Evolutionary conservation across 1,139 yeast genomes (phyloP).

Genomic region (Blastobotrys aristatus): DNA sequence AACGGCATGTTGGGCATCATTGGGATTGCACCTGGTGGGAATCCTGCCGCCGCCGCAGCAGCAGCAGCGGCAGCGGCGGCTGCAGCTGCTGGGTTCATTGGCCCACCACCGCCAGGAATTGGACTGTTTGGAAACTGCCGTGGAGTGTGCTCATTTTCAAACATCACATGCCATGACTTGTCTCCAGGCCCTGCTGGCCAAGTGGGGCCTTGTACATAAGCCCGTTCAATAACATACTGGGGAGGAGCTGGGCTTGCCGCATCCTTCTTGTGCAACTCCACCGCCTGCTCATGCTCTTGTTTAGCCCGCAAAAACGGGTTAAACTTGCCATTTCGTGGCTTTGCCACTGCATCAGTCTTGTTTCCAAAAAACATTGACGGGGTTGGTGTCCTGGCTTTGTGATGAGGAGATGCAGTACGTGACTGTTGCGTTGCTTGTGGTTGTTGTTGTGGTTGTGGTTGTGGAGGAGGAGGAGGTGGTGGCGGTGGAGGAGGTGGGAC

Average conservation of each 20-base stretch:
- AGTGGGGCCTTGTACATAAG: conserved; percentile 74
- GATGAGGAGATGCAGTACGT: not conserved
- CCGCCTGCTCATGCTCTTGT: conserved; percentile 32
- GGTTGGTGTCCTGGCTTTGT: conserved; percentile 11
- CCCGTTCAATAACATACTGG: conserved; percentile 48
- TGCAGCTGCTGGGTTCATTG: conserved; percentile 14
- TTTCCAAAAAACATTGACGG: conserved; percentile 42
- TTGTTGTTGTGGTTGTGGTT: conserved; percentile 6
- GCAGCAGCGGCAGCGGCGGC: conserved; percentile 9
- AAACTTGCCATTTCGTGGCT: conserved; percentile 44
- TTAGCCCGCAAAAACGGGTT: conserved; percentile 48
- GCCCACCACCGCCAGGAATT: conserved; percentile 17
- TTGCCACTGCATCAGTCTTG: conserved; percentile 44
- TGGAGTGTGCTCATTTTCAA: conserved; percentile 13
- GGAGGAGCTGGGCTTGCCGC: conserved; percentile 26
- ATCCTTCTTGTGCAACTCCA: conserved; percentile 5
- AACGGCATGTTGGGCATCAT: conserved; percentile 25
- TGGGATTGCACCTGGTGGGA: conserved; percentile 22
- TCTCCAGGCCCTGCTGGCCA: conserved; percentile 45
- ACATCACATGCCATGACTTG: conserved; percentile 20
- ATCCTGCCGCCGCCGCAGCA: conserved; percentile 22
- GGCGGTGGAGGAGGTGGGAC: not conserved
- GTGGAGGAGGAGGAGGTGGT: not conserved
- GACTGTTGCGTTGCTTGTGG: not conserved
- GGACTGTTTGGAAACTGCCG: conserved; percentile 16